Evolutionary conservation across 2,329 filamentous ascomycete species (phyloP).

Genomic region (Fonsecaea multimorphosa): DNA sequence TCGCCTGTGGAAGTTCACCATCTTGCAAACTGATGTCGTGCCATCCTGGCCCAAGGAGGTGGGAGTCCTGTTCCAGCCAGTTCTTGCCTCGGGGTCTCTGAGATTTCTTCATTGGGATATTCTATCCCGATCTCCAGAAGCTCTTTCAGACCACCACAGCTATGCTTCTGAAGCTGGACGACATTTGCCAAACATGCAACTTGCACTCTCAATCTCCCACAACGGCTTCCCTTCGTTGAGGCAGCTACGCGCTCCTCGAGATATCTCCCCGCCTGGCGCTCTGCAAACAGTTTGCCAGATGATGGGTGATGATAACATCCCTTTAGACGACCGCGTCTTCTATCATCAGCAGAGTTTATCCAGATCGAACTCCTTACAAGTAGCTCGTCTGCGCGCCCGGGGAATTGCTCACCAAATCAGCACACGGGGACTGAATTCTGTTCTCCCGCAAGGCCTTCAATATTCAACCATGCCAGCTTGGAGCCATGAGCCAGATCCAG

Average conservation of each 20-base stretch:
- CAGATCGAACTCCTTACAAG: slow-evolving; percentile 54
- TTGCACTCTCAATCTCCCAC: slow-evolving; percentile 45
- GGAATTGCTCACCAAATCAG: slow-evolving; percentile 38
- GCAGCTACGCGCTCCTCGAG: slow-evolving; percentile 51
- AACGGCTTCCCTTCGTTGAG: slow-evolving; percentile 51
- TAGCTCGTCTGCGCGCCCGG: slow-evolving; percentile 53
- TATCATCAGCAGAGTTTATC: slow-evolving; percentile 39
- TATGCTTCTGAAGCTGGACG: neutral
- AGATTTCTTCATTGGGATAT: slow-evolving; percentile 64
- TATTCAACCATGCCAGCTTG: neutral
- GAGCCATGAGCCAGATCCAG: neutral
- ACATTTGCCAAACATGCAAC: slow-evolving; percentile 31
- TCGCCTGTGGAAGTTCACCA: slow-evolving; percentile 56
- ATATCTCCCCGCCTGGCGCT: slow-evolving; percentile 52
- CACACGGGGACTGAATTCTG: neutral
- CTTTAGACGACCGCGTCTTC: slow-evolving; percentile 50
- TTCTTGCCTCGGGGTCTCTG: slow-evolving; percentile 58
- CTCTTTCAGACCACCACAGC: neutral
- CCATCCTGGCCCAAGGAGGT: slow-evolving; percentile 52
- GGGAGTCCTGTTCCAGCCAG: slow-evolving; percentile 50
- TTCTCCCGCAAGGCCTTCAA: neutral
- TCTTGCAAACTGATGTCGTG: slow-evolving; percentile 58
- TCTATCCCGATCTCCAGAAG: slow-evolving; percentile 56
- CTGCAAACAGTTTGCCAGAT: slow-evolving; percentile 53
- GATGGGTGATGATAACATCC: slow-evolving; percentile 47